Base-by-base conservation (phyloP, 2,329 filamentous ascomycete species). In the Fusarium nelsonii region DNA sequence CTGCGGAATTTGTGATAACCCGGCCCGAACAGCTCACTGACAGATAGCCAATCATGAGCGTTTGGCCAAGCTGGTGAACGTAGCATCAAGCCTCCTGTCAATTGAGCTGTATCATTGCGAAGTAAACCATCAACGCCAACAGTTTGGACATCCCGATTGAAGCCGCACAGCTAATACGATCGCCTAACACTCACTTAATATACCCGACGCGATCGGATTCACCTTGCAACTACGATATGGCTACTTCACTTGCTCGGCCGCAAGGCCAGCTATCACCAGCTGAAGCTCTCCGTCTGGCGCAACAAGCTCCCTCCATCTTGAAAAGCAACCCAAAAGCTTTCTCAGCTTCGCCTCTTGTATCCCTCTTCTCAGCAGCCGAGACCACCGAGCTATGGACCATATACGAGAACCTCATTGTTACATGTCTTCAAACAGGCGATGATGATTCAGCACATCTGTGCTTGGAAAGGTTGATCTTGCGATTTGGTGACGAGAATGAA, bases 401-500 rank as follows among this genome's bases (percentile, higher is more conserved):
- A 43, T 92, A 96, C 79, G 95, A 98, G 81, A 96, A 97, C 77
- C 86, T 98, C 18, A 83, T 98, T 71, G 83, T 96, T 34, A 89
- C 93, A 32, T 96, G 92, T 75, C 86, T 99, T 37, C 91, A 92
- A 51, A 94, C 92, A 1, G 92, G 92, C 55, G 92, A 98, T 78
- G 91, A 97, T 73, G 83, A 88, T 68, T 88, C 92, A 26, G 96
- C 96, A 26, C 88, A 89, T 69, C 79, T 89, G 72, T 92, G 92
- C 76, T 85, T 98, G 37, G 88, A 92, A 74, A 88, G 90, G 65
- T 85, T 99, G 45, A 89, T 89, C 6, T 83, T 87, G 63, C 91
- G 96, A 49, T 99, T 99, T 77, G 94, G 95, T 28, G 83, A 87
- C 28, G 84, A 88, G 36, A 97, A 98, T 79, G 93, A 97, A 80